phyloP scores from a whole-genome alignment of 2,329 filamentous ascomycete genomes.

The Penicillium corylophilum region DNA sequence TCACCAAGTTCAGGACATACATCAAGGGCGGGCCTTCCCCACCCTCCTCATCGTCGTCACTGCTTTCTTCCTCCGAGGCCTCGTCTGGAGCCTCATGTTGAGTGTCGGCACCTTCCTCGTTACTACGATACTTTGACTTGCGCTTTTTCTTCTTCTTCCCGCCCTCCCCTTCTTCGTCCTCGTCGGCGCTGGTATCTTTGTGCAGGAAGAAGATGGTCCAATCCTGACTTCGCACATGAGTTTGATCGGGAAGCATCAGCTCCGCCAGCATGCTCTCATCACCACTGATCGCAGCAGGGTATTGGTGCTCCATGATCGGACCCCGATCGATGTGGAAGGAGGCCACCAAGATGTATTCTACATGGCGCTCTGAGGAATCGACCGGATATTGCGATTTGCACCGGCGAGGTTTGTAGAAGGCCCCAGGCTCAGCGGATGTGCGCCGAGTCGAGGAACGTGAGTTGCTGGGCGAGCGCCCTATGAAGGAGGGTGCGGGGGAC shows the following conservation, averaged over 20 bases:
- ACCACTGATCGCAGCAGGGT: constrained; percentile 88
- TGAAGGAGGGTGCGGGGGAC: constrained; percentile 62
- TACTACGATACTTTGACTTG: constrained; percentile 43
- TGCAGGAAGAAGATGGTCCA: constrained; percentile 99
- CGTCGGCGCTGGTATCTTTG: constrained; percentile 83
- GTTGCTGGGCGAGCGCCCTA: constrained; percentile 51
- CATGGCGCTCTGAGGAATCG: constrained; percentile 81
- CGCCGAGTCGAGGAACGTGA: constrained; percentile 40
- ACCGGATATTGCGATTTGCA: constrained; percentile 73
- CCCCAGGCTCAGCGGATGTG: constrained; percentile 39
- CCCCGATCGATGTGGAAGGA: constrained; percentile 97
- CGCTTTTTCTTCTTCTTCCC: constrained; percentile 45
- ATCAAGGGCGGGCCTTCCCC: constrained; percentile 87
- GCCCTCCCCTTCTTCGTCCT: constrained; percentile 64
- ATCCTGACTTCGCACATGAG: constrained; percentile 90
- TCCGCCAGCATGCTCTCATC: constrained; percentile 98
- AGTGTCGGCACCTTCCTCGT: constrained; percentile 51
- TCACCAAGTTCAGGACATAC: constrained; percentile 95
- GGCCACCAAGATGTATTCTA: constrained; percentile 96
- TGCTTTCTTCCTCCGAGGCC: constrained; percentile 43
- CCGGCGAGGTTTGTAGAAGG: constrained; percentile 53
- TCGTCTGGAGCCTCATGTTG: constrained; percentile 51
- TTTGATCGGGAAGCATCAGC: constrained; percentile 96
- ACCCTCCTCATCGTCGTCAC: constrained; percentile 63
- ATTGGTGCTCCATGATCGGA: constrained; percentile 98